phyloP scores from a whole-genome alignment of 768 basidiomycete species.

The Infundibulicybe gibba region DNA sequence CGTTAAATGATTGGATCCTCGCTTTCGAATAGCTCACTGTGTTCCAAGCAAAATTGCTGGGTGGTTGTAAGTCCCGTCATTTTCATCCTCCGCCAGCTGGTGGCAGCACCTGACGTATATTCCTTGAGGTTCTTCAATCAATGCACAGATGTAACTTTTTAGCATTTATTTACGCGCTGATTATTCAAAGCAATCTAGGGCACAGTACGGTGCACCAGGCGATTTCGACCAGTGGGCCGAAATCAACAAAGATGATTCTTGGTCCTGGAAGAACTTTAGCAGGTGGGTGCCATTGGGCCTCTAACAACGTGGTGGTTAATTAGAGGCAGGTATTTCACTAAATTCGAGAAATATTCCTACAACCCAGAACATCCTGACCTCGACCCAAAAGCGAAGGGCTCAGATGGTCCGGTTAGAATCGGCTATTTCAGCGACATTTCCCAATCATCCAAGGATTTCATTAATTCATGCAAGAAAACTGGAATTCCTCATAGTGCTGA shows the following conservation, averaged over 20 bases:
- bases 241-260: conserved; percentile 49
- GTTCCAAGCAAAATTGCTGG: conserved; percentile 56
- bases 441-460: conserved; percentile 36
- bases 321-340: conserved; percentile 52
- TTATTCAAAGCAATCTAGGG: conserved; percentile 26
- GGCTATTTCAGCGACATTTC: conserved; percentile 47
- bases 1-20: conserved; percentile 2
- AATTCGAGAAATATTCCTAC: conserved; percentile 56
- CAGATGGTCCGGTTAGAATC: conserved; percentile 47
- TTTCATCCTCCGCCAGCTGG: neutral
- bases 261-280: conserved; percentile 57
- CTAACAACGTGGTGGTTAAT: no score
- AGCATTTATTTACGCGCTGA: neutral
- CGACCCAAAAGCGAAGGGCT: conserved; percentile 39
- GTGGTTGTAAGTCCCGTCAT: conserved; percentile 57
- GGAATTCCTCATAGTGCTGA: conserved; percentile 54
- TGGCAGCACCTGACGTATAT: neutral
- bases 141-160: conserved; percentile 45
- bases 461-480: conserved; percentile 44
- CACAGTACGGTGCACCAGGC: conserved; percentile 61
- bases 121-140: conserved; percentile 55
- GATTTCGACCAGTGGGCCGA: conserved; percentile 68
- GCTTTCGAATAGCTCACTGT: neutral
- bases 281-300: conserved; percentile 24
- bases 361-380: conserved; percentile 43